Evolutionary conservation across 345 rosid species (phyloP).

Genomic region (Syzygium jambos): DNA sequence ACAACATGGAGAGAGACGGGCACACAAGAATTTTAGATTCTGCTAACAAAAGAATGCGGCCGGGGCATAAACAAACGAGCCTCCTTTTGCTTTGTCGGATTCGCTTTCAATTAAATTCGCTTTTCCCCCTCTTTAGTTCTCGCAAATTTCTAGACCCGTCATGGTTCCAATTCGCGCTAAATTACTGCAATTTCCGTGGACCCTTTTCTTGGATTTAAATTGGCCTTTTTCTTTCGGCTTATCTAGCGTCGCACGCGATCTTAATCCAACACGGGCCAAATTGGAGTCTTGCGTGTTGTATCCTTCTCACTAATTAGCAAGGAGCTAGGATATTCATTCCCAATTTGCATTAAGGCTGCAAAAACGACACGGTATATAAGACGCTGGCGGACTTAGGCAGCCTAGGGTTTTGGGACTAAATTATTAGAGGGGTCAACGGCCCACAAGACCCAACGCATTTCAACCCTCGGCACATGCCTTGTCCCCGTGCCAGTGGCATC

Average conservation of each 20-base stretch:
- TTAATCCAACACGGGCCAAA: neutral
- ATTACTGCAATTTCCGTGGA: neutral
- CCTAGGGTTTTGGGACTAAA: too few species aligned
- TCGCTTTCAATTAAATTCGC: neutral
- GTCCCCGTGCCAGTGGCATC: neutral
- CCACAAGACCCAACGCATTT: neutral
- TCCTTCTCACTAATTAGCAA: neutral
- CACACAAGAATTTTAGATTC: neutral
- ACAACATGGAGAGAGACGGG: neutral
- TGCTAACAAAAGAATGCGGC: neutral
- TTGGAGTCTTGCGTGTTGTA: neutral
- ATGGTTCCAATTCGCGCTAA: neutral
- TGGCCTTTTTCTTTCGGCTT: neutral
- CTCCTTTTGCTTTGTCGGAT: neutral
- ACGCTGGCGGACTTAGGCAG: neutral
- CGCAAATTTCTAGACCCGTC: neutral
- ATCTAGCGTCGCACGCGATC: neutral
- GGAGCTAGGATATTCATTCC: neutral
- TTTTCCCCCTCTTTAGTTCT: neutral
- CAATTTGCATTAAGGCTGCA: neutral
- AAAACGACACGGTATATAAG: neutral
- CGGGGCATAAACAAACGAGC: neutral
- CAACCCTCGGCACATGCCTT: neutral
- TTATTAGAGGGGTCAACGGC: neutral
- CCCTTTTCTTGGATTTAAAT: neutral